phyloP scores from a whole-genome alignment of 306 rosid genomes.

The Carpinus fangiana region DNA sequence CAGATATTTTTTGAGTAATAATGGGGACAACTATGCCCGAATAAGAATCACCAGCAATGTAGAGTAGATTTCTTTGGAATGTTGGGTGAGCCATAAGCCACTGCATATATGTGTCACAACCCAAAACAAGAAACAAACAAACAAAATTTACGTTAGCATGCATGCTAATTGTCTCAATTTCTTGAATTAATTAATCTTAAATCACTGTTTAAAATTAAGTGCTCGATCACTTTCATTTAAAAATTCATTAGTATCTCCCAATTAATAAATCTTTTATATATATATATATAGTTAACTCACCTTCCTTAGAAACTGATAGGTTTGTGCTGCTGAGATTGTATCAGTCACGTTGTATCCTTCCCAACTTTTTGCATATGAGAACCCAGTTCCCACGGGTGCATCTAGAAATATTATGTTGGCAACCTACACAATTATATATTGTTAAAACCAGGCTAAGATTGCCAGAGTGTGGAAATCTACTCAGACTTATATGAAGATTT shows the following conservation, averaged over 20 bases:
- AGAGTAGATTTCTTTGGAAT: slow-evolving; percentile 44
- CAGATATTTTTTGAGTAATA: slow-evolving; percentile 32
- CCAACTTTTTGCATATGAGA: slow-evolving; percentile 27
- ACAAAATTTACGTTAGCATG: neutral
- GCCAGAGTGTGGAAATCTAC: no score
- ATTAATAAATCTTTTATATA: neutral
- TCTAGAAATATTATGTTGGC: slow-evolving; percentile 32
- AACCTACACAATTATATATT: neutral
- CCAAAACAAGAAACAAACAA: neutral
- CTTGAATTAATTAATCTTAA: neutral
- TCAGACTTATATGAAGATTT: no score
- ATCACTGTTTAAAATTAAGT: neutral
- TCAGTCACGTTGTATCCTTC: slow-evolving; percentile 12
- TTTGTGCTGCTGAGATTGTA: slow-evolving; percentile 2
- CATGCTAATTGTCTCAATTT: neutral
- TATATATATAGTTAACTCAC: neutral
- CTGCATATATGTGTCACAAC: slow-evolving; percentile 26
- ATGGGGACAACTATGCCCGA: slow-evolving; percentile 37
- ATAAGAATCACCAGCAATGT: slow-evolving; percentile 57
- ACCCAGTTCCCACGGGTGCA: slow-evolving; percentile 33
- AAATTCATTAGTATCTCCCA: neutral
- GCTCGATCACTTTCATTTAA: no score
- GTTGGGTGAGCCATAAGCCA: slow-evolving; percentile 54
- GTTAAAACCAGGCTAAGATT: no score
- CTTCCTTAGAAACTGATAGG: slow-evolving; percentile 11